These are phyloP conservation scores for Aegilops umbellulata DNA, from an alignment of 176 grass and related monocot species.

Conservation along the genomic window DNA sequence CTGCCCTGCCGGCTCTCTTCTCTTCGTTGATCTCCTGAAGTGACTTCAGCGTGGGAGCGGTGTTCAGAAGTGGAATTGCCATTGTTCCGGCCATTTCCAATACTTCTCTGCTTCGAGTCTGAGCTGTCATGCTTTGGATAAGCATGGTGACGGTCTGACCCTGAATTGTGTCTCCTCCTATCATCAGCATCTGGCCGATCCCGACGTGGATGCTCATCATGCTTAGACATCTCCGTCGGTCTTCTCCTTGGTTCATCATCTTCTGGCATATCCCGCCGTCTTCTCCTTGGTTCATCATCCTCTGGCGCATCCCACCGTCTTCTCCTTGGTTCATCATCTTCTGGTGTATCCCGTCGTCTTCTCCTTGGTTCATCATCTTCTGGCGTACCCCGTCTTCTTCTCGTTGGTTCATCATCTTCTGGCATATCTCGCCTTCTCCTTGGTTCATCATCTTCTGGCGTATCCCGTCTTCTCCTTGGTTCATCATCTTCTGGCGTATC, in stretches of 20 bases:
- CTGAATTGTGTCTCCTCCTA: constrained; percentile 45
- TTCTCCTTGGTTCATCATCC: constrained; percentile 15
- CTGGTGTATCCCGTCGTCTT: not conserved
- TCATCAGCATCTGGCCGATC: constrained; percentile 36
- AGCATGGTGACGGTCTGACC: constrained; percentile 17
- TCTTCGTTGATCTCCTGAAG: constrained; percentile 35
- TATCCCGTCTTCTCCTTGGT: not conserved
- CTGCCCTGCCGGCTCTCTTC: constrained; percentile 16
- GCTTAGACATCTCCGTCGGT: constrained; percentile 9
- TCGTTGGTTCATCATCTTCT: not conserved
- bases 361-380: not conserved
- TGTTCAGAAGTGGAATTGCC: constrained; percentile 26
- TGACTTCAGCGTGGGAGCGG: constrained; percentile 29
- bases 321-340: constrained; percentile 15
- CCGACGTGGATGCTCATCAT: constrained; percentile 30
- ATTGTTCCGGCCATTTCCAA: constrained; percentile 14
- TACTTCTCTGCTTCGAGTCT: constrained; percentile 36
- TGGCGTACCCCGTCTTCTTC: not conserved
- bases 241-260: constrained; percentile 31
- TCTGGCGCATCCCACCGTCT: not conserved
- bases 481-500: not conserved
- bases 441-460: not conserved
- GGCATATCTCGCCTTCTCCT: not conserved
- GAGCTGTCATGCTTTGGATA: constrained; percentile 40
- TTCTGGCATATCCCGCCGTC: not conserved